A percentile compares a stretch with the other conserved stretches of the same genome.
Evolutionary conservation across 73 alveolate species (phyloP).

Genomic region (Tetrahymena elliotti): DNA sequence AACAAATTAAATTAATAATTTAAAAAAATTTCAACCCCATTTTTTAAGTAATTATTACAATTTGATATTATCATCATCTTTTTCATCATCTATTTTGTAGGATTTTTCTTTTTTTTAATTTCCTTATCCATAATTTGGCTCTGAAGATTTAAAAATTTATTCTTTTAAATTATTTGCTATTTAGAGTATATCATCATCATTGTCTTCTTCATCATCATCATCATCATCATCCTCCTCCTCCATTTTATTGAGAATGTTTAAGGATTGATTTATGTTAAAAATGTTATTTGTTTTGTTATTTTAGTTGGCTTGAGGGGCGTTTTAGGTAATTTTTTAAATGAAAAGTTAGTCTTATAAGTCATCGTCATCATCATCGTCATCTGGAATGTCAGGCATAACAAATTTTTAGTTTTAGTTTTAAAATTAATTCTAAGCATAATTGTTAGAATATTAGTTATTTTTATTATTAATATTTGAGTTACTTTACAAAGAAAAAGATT

Average conservation of each 20-base stretch:
- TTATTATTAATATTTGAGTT: background rate
- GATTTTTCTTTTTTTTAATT: background rate
- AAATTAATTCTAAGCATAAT: no score
- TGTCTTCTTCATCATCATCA: background rate
- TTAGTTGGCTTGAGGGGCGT: background rate
- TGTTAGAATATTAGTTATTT: background rate
- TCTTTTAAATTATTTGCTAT: background rate
- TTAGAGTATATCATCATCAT: background rate
- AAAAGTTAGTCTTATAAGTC: background rate
- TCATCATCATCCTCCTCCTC: background rate
- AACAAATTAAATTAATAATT: background rate
- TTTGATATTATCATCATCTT: background rate
- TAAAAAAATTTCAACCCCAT: background rate
- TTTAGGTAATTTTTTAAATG: no score
- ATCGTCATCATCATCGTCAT: background rate
- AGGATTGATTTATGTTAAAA: background rate
- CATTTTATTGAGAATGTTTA: background rate
- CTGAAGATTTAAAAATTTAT: background rate
- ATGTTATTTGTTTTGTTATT: background rate
- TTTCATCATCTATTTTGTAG: background rate
- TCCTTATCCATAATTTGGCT: background rate
- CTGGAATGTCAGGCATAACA: background rate
- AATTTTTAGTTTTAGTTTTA: background rate
- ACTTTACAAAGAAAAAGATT: background rate
- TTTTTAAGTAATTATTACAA: background rate